A percentile compares a stretch with the other conserved stretches of the same genome.
phyloP scores from a whole-genome alignment of 176 grass and related monocot genomes.

The Ensete ventricosum region DNA sequence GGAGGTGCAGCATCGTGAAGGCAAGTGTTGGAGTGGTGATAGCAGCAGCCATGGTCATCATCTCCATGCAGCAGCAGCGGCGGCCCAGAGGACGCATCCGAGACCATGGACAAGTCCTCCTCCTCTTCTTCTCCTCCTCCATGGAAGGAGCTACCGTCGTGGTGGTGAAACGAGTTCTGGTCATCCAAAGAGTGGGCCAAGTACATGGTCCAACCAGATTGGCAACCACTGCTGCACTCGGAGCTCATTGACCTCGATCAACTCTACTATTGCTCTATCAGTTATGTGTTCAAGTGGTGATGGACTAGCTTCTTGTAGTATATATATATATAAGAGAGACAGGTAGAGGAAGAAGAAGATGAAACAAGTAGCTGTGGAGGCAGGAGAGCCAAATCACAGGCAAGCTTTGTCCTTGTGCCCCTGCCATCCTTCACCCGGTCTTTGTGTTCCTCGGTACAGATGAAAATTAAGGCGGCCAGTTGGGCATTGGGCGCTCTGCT shows the following conservation, averaged over 20 bases:
- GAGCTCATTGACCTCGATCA: conserved; percentile 27
- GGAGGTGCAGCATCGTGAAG: neutral
- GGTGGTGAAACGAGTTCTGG: neutral
- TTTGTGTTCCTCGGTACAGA: conserved; percentile 22
- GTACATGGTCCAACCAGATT: conserved; percentile 96
- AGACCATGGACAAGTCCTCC: conserved; percentile 90
- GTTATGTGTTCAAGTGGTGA: neutral
- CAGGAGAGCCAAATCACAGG: conserved; percentile 4
- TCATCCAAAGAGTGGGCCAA: conserved; percentile 49
- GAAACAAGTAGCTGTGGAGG: neutral
- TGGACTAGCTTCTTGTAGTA: neutral
- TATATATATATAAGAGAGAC: no score
- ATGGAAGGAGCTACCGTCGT: neutral
- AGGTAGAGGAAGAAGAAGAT: neutral
- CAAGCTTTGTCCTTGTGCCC: conserved; percentile 21
- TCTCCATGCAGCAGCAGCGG: conserved; percentile 35
- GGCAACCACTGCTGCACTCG: conserved; percentile 89
- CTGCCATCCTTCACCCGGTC: conserved; percentile 7
- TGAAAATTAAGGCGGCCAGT: conserved; percentile 23
- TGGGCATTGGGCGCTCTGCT: conserved; percentile 14
- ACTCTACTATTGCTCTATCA: no score
- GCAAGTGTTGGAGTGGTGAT: no score
- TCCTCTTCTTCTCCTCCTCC: conserved; percentile 22
- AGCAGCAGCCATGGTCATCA: neutral
- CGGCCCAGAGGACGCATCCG: conserved; percentile 88